These are phyloP conservation scores for Umbelopsis sp. DNA, from an alignment of 192 early-diverging fungal genomes.

Conservation along the genomic window DNA sequence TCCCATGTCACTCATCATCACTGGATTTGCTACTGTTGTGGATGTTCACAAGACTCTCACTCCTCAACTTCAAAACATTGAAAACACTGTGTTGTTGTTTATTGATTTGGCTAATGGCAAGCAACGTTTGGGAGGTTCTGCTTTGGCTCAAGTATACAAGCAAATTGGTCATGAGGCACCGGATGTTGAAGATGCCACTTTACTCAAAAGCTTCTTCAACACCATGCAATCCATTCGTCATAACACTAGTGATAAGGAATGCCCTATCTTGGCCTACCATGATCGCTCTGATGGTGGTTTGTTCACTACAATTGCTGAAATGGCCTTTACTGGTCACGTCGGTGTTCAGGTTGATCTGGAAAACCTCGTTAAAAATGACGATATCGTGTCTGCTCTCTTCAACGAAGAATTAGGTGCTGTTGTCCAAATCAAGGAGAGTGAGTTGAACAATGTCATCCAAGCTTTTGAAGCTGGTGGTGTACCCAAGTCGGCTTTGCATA, in stretches of 20 bases:
- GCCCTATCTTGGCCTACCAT: constrained; percentile 90
- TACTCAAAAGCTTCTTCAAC: constrained; percentile 81
- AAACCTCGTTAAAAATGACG: constrained; percentile 43
- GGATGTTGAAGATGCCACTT: constrained; percentile 78
- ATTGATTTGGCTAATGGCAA: constrained; percentile 86
- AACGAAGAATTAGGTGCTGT: constrained; percentile 99
- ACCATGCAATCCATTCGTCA: constrained; percentile 61
- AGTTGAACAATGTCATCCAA: constrained; percentile 56
- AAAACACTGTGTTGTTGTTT: constrained; percentile 72
- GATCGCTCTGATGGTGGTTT: constrained; percentile 99
- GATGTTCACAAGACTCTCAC: constrained; percentile 88
- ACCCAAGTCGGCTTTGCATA: constrained; percentile 55
- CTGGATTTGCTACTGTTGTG: constrained; percentile 88
- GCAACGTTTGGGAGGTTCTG: constrained; percentile 90
- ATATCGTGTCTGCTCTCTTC: constrained; percentile 72
- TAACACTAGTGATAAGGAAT: constrained; percentile 36
- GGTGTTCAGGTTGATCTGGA: constrained; percentile 77
- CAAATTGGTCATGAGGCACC: constrained; percentile 78
- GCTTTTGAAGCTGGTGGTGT: constrained; percentile 59
- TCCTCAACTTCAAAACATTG: constrained; percentile 70
- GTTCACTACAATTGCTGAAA: constrained; percentile 90
- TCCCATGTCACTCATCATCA: constrained; percentile 91
- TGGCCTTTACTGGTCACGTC: constrained; percentile 95
- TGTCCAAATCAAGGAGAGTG: constrained; percentile 73
- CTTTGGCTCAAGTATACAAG: constrained; percentile 93